phyloP scores from a whole-genome alignment of 169 alveolate genomes.

The Cryptosporidium sp. region DNA sequence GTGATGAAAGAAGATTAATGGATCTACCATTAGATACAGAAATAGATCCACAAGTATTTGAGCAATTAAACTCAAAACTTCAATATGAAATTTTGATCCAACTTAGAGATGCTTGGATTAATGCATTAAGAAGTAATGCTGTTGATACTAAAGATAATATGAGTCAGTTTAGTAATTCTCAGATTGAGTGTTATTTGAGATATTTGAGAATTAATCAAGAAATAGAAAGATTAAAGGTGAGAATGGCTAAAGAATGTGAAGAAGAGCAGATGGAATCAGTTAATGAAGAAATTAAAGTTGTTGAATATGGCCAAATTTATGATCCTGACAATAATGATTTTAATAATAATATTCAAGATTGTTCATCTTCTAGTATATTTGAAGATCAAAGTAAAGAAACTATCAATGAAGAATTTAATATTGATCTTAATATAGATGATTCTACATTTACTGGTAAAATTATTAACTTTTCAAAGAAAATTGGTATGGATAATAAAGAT shows the following conservation, averaged over 20 bases:
- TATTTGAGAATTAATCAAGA: constrained; percentile 85
- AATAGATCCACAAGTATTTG: constrained; percentile 84
- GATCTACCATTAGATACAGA: constrained; percentile 76
- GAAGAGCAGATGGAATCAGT: not conserved
- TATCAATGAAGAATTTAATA: not conserved
- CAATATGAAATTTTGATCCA: constrained; percentile 85
- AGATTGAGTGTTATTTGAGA: constrained; percentile 86
- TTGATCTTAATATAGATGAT: not conserved
- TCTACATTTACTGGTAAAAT: constrained; percentile 14
- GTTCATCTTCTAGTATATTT: not conserved
- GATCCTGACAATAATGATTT: constrained; percentile 30
- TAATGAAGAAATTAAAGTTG: constrained; percentile 9
- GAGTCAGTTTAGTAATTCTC: constrained; percentile 85
- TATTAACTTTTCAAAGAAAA: not conserved
- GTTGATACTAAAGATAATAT: constrained; percentile 83
- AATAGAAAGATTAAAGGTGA: constrained; percentile 84
- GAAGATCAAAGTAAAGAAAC: not conserved
- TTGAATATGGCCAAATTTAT: constrained; percentile 21
- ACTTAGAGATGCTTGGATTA: constrained; percentile 85
- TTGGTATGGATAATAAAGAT: not conserved
- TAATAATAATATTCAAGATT: not conserved
- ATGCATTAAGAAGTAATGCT: constrained; percentile 83
- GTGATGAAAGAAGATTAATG: constrained; percentile 50
- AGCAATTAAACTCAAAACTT: constrained; percentile 82
- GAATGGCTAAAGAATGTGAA: constrained; percentile 80